Conservation (phyloP, 2,329 filamentous ascomycete genomes). For the Epichloe festucae region DNA sequence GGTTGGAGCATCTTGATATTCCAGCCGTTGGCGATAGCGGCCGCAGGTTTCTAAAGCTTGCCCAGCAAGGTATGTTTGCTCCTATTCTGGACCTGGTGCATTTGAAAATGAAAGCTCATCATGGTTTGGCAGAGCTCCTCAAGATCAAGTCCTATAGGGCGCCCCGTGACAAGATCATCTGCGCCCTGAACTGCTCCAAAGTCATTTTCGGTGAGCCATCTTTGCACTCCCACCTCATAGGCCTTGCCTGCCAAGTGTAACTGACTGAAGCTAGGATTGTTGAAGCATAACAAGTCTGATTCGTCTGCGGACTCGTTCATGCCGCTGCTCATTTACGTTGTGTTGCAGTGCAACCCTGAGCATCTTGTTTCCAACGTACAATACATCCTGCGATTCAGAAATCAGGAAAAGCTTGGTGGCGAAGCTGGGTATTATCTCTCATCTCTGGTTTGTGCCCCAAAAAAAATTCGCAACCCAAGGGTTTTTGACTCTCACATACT, state of each 20-base stretch:
- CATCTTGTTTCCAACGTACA: conserved; percentile 96
- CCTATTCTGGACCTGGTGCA: neutral
- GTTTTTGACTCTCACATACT: no score
- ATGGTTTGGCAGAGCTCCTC: conserved; percentile 53
- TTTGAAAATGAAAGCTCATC: neutral
- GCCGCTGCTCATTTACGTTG: conserved; percentile 87
- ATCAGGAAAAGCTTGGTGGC: conserved; percentile 93
- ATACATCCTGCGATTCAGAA: conserved; percentile 92
- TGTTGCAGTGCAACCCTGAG: conserved; percentile 86
- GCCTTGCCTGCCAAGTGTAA: neutral
- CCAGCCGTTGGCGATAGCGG: conserved; percentile 73
- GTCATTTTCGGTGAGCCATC: conserved; percentile 73
- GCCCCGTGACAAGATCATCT: conserved; percentile 97
- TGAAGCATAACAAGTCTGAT: conserved; percentile 86
- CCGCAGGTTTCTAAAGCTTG: conserved; percentile 73
- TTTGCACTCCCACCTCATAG: neutral
- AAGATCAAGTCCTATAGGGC: conserved; percentile 97
- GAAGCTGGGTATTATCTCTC: conserved; percentile 97
- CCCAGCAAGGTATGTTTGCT: conserved; percentile 58
- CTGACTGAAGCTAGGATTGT: conserved; percentile 42
- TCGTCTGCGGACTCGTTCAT: conserved; percentile 95
- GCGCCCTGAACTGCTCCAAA: conserved; percentile 96
- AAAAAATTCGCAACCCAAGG: no score
- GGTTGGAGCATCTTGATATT: conserved; percentile 88
- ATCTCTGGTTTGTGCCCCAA: conserved; percentile 47